Base-by-base conservation (phyloP, 2,329 filamentous ascomycete genomes). In the Magnaporthales sp. region DNA sequence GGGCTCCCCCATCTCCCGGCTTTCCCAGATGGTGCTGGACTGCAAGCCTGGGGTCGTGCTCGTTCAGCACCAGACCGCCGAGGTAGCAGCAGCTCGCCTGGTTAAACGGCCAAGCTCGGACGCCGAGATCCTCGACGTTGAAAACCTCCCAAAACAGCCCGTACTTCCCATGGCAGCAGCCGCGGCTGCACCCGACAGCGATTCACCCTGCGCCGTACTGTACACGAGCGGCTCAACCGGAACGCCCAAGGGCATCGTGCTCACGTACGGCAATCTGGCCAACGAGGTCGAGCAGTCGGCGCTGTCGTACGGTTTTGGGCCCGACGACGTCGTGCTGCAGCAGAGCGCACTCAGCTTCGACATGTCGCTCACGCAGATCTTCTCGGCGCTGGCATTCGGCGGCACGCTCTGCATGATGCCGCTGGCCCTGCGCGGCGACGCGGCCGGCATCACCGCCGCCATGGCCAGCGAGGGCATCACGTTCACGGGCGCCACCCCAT, bases 211-310 rank as follows among this genome's bases (percentile, higher is more conserved):
- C 60, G 31, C 31, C 4, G 67, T 80, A 4, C 68, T 81, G 2
- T 81, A 73, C 69, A 74, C 73, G 19, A 73, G 74, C 65, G 71
- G 75, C 51, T 71, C 72, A 7, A 74, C 77, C 10, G 72, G 76
- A 54, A 72, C 60, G 0, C 80, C 81, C 1, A 83, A 83, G 70
- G 80, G 80, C 4, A 75, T 82, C 22, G 58, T 74, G 1, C 67
- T 80, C 10, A 67, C 60, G 0, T 76, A 79, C 65, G 64, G 62
- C 4, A 72, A 69, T 22, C 67, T 80, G 2, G 51, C 68, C 2
- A 76, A 76, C 67, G 68, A 72, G 24, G 67, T 75, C 6, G 74
- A 74, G 58, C 68, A 69, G 11, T 68, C 67, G 11, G 68, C 68
- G 5, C 66, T 69, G 0, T 64, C 75, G 0, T 69, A 69, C 0